Base-by-base conservation (phyloP, 495 filamentous ascomycete genomes). In the Neurospora pannonica region DNA sequence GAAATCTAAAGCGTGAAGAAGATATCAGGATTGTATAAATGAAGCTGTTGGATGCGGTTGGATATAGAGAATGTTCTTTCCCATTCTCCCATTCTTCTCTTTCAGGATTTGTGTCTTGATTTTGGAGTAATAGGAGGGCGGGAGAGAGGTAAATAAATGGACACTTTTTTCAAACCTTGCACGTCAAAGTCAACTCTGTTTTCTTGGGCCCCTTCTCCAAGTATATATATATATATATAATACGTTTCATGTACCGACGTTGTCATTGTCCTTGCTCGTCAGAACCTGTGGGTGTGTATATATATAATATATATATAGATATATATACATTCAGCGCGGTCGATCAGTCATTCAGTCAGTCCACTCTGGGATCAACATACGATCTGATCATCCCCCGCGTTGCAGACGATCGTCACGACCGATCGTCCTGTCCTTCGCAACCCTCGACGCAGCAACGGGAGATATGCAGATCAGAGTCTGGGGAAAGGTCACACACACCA, bases 21-120 rank as follows among this genome's bases (percentile, higher is more conserved):
- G 36, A 38, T 70, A 36, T 72, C 71, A 38, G 72, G 38, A 38
- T 74, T 46, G 38, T 40, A 31, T 70, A 62, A 70, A 28, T 37
- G n/a, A 71, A 40, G 72, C 60, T 39, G 62, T 39, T 73, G 39
- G 36, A 70, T 73, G 70, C 69, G 69, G 36, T 72, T 67, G 60
- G 60, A 60, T 72, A 67, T 72, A 48, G 60, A 69, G 34, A 36
- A 60, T 48, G 36, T 69, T 31, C 43, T 72, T 72, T 71, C 37
- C 31, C 42, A 37, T 70, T 28, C 38, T 67, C 34, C 28, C 38
- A 28, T 37, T 67, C 28, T 37, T 67, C 71, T 17, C 43, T 72
- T 69, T 48, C 37, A 37, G 5, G 36, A 70, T 72, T 37, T 70
- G 13, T 38, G 24, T 72, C 34, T 62, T 54, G 39, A 21, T 70